Percentiles rank a stretch among this genome's conserved stretches.
Evolutionary conservation across 768 basidiomycete species (phyloP).

Genomic region (Panus rudis): DNA sequence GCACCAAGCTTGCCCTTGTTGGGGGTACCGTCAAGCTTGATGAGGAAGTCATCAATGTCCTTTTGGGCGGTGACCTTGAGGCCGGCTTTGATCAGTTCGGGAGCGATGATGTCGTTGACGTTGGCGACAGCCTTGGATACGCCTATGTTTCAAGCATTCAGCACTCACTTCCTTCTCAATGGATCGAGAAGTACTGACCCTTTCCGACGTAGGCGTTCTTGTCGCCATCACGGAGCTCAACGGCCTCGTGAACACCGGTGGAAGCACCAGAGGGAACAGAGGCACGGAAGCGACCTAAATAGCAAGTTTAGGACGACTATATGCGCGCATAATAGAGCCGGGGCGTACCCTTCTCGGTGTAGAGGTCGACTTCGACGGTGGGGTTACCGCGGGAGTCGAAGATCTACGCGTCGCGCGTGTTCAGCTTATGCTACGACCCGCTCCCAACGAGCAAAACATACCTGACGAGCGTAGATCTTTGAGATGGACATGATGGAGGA

Average conservation of each 20-base stretch:
- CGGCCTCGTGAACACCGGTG: conserved; percentile 96
- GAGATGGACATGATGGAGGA: conserved; percentile 76
- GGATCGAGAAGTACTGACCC: conserved; percentile 42
- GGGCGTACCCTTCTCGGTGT: conserved; percentile 74
- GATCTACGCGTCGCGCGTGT: conserved; percentile 50
- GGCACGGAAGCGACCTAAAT: conserved; percentile 81
- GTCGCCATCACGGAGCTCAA: conserved; percentile 97
- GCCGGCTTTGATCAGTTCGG: conserved; percentile 77
- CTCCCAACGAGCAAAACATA: conserved; percentile 24
- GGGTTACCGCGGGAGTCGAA: conserved; percentile 99
- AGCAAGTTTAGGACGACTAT: conserved; percentile 9
- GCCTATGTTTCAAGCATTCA: conserved; percentile 42
- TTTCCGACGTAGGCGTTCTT: conserved; percentile 92
- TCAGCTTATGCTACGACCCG: conserved; percentile 1
- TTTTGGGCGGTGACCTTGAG: conserved; percentile 86
- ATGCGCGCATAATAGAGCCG: conserved; percentile 1
- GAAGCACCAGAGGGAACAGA: conserved; percentile 98
- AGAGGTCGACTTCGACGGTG: conserved; percentile 89
- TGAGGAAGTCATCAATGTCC: conserved; percentile 95
- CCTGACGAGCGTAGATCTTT: conserved; percentile 91
- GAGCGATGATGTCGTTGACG: conserved; percentile 88
- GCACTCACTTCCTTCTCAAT: background rate
- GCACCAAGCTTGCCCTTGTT: conserved; percentile 99
- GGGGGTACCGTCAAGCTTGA: conserved; percentile 93
- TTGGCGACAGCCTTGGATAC: conserved; percentile 91